Conservation (phyloP, 2,329 filamentous ascomycete species). For the Simplicillium aogashimaense region DNA sequence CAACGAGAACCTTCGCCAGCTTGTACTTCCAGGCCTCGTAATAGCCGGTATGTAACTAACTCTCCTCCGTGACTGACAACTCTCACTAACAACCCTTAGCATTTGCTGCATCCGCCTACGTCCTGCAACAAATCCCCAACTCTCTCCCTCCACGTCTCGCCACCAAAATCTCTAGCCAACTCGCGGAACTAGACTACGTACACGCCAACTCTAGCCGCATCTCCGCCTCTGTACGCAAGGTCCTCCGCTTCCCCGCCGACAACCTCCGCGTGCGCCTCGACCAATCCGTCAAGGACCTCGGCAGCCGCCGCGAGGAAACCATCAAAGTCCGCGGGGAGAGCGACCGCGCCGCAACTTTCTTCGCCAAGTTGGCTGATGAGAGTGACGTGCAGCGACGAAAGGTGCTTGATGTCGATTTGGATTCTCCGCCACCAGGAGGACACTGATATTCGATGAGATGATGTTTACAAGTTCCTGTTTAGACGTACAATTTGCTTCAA, state of each 20-base stretch:
- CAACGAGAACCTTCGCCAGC: slow-evolving; percentile 66
- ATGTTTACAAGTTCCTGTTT: no score
- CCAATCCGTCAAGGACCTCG: slow-evolving; percentile 76
- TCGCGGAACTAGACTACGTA: slow-evolving; percentile 80
- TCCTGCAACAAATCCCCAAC: slow-evolving; percentile 77
- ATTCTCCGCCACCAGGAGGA: slow-evolving; percentile 34
- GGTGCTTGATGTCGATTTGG: slow-evolving; percentile 44
- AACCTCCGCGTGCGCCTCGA: slow-evolving; percentile 77
- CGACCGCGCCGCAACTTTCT: slow-evolving; percentile 82
- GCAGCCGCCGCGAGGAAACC: slow-evolving; percentile 69
- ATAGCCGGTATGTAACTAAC: slow-evolving; percentile 58
- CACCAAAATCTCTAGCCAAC: slow-evolving; percentile 71
- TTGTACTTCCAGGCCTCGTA: slow-evolving; percentile 73
- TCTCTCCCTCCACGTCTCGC: slow-evolving; percentile 81
- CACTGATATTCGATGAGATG: not conserved
- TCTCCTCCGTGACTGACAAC: not conserved
- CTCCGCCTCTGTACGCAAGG: slow-evolving; percentile 74
- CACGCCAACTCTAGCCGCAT: slow-evolving; percentile 83
- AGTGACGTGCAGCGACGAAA: slow-evolving; percentile 40
- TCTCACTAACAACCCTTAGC: slow-evolving; percentile 34
- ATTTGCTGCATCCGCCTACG: slow-evolving; percentile 65
- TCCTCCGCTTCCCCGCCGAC: slow-evolving; percentile 78
- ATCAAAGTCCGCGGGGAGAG: slow-evolving; percentile 74
- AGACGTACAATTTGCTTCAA: not conserved
- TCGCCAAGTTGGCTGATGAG: slow-evolving; percentile 69